phyloP scores from a whole-genome alignment of 225 moss, liverwort and hornwort genomes.

The Lunularia cruciata region DNA sequence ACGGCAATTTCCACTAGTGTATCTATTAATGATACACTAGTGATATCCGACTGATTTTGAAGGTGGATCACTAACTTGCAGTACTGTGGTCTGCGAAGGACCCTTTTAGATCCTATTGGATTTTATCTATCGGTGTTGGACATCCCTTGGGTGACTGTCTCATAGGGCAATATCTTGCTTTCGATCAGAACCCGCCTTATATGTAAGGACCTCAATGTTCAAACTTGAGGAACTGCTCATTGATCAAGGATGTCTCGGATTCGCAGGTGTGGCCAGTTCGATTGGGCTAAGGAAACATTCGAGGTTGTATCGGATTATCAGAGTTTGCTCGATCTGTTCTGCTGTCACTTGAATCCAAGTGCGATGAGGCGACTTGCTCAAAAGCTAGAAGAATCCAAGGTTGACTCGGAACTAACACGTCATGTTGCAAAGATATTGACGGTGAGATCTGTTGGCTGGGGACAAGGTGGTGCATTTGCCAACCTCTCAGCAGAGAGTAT shows the following conservation, averaged over 20 bases:
- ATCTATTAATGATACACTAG: too few relatives aligned
- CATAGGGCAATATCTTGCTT: too few relatives aligned
- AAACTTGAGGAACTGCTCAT: neutral
- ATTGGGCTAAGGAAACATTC: slow-evolving; percentile 90
- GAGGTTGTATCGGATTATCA: slow-evolving; percentile 91
- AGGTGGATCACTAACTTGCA: too few relatives aligned
- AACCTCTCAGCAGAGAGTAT: slow-evolving; percentile 97
- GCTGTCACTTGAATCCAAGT: slow-evolving; percentile 96
- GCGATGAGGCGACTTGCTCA: slow-evolving; percentile 90
- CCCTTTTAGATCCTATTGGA: too few relatives aligned
- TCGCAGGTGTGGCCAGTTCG: slow-evolving; percentile 93
- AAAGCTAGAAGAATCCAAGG: slow-evolving; percentile 84
- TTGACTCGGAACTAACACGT: slow-evolving; percentile 84
- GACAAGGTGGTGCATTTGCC: slow-evolving; percentile 82
- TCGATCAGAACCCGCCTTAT: too few relatives aligned
- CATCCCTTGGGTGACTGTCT: too few relatives aligned
- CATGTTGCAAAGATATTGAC: slow-evolving; percentile 90
- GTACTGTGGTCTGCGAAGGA: too few relatives aligned
- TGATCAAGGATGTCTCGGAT: neutral
- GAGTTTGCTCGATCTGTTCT: slow-evolving; percentile 92
- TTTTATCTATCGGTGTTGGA: too few relatives aligned
- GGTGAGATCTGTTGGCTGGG: slow-evolving; percentile 86
- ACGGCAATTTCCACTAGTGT: too few relatives aligned
- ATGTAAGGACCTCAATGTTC: too few relatives aligned
- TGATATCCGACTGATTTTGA: too few relatives aligned